Base-by-base conservation (phyloP, 805 yeast species). In the Ogataea salicorniae region DNA sequence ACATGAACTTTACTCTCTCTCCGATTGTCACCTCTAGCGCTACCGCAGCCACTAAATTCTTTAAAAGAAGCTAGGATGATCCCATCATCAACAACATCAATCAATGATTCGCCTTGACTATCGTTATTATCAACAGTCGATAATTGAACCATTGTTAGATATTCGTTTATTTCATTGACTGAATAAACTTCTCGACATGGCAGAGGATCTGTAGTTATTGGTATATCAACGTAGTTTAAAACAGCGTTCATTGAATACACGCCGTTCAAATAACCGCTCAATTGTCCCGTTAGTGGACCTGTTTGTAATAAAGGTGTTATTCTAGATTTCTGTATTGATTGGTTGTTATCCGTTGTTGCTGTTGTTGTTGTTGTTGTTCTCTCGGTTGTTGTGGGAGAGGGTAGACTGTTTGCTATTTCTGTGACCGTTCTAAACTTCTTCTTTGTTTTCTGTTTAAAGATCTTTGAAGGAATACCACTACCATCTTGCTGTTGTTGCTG, bases 191-290 rank as follows among this genome's bases (percentile, higher is more conserved):
- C 26, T 18, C 16, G 17, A 34, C 37, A 34, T 33, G 34, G 18
- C 18, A 41, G 34, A 13, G 37, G 37, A 5, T 17, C 14, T 13
- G 38, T 41, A 1, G 53, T 41, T 29, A 54, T 18, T 13, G 54
- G 56, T 26, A 3, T 9, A 41, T 49, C 49, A n/a, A 46, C 50
- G 43, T 52, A 55, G n/a, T 46, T 43, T 41, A 55, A 31, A 4
- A 50, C 47, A 2, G 59, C 47, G 34, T 50, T 48, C 50, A 47
- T 49, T 11, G 59, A 52, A 11, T 42, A 43, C 16, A 55, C 46
- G 23, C 41, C 36, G 6, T 55, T 49, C 34, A 55, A 43, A 35
- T 45, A 48, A 22, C 46, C 48, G 39, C 48, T 45, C 23, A 52
- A 44, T 34, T 55, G 59, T 34, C 42, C 37, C 5, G 56, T 51